Percentiles rank a stretch among this genome's conserved stretches.
Conservation (phyloP, 2,329 filamentous ascomycete genomes). For the Thelonectria blattea region DNA sequence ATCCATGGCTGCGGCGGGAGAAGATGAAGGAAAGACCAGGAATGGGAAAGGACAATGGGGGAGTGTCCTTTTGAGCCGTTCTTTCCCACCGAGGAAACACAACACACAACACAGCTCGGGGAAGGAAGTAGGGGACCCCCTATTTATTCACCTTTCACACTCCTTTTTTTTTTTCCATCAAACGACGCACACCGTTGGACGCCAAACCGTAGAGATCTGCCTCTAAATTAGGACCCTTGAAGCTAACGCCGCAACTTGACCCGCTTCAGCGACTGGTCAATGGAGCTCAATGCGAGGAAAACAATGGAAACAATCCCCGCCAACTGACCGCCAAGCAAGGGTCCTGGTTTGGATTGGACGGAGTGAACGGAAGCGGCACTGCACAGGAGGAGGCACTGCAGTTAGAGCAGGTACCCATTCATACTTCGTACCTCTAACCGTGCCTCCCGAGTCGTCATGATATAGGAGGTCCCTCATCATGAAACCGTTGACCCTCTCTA, state of each 20-base stretch:
- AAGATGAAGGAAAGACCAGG: not conserved
- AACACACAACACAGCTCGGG: too few relatives aligned
- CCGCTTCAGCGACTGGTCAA: slow-evolving; percentile 6
- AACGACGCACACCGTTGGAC: not conserved
- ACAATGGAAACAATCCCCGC: not conserved
- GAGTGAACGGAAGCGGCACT: too few relatives aligned
- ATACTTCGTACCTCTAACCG: too few relatives aligned
- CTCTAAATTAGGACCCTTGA: slow-evolving; percentile 17
- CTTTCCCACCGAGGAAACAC: not conserved
- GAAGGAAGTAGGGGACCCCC: too few relatives aligned
- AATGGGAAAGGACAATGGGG: not conserved
- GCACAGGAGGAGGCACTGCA: too few relatives aligned
- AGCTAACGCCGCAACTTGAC: slow-evolving; percentile 11
- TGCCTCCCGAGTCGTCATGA: too few relatives aligned
- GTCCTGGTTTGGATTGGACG: not conserved
- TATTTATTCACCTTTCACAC: too few relatives aligned
- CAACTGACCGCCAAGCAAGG: slow-evolving; percentile 3
- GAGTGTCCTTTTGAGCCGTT: not conserved
- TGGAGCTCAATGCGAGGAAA: too few relatives aligned
- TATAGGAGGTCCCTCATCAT: too few relatives aligned
- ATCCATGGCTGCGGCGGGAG: slow-evolving; percentile 27
- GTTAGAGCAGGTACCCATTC: too few relatives aligned
- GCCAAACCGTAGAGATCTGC: slow-evolving; percentile 10
- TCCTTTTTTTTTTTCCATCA: slow-evolving; percentile 13
- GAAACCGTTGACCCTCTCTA: too few relatives aligned